Base-by-base conservation (phyloP, 192 early-diverging fungal genomes). In the Rhizophlyctis rosea region DNA sequence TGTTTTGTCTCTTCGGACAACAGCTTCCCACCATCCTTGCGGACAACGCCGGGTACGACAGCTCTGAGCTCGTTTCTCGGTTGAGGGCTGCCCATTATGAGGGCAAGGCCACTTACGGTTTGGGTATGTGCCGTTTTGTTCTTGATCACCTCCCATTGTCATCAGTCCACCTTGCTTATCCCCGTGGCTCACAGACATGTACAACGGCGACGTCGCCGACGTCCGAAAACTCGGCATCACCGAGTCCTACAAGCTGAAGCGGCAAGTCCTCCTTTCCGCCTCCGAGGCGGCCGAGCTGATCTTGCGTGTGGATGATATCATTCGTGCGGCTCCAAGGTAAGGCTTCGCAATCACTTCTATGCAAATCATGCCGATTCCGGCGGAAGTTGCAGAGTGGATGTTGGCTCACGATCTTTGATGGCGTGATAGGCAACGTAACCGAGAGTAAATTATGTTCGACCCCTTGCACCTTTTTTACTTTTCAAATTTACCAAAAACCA, bases 231-330 rank as follows among this genome's bases (percentile, higher is more conserved):
- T 93, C 60, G 93, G 93, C 21, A 91, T 99, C 71, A 96, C 93
- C 34, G 96, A 99, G 75, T 91, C 90, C 24, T 97, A 87, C 85
- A 99, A 96, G 80, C 82, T 97, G 51, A 99, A 99, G 83, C 84
- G 87, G 51, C 81, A 82, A 74, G 94, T 97, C 28, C 78, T 99
- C 32, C 76, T 95, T 59, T 90, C 87, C 70, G 95, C 96, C 13
- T 85, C 91, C 5, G 96, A 99, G 76, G 96, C 95, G 1, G 90
- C 93, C 11, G 95, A 97, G 73, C 91, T 95, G 90, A 96, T 99
- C 72, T 79, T 99, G 57, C 86, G 96, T 54, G 95, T 99, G 11
- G 95, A 99, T 71, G 90, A 99, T 74, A 99, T 99, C 64, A 92
- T 99, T 74, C 90, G 94, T 62, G 92, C 91, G 44, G 80, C 80